These are phyloP conservation scores for Fomitopsis schrenkii DNA, from an alignment of 1,284 basidiomycete genomes.

Conservation along the genomic window DNA sequence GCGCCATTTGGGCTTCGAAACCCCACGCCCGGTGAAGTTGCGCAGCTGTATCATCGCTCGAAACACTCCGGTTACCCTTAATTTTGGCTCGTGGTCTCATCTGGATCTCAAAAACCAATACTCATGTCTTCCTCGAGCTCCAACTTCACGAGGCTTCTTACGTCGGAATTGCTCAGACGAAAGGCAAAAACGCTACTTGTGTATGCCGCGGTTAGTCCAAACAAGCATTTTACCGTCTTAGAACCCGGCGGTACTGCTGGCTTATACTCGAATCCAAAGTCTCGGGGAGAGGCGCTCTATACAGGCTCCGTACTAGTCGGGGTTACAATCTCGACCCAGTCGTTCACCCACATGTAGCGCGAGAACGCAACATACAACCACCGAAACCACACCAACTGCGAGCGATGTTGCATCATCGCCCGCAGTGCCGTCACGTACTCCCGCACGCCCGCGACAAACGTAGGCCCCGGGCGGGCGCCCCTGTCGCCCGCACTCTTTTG, in stretches of 20 bases:
- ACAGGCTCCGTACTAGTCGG: not conserved
- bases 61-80: not conserved
- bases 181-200: not conserved
- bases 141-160: not conserved
- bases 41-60: not conserved
- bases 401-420: slow-evolving; percentile 74
- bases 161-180: not conserved
- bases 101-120: not conserved
- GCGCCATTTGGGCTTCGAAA: not conserved
- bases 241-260: not conserved
- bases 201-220: not conserved
- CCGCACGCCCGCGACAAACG: slow-evolving; percentile 49
- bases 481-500: not conserved
- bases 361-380: slow-evolving; percentile 84
- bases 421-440: slow-evolving; percentile 56
- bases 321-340: slow-evolving; percentile 46
- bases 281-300: not conserved
- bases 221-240: not conserved
- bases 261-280: not conserved
- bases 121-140: not conserved
- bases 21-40: not conserved
- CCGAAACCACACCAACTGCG: slow-evolving; percentile 89
- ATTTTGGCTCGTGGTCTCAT: not conserved
- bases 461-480: slow-evolving; percentile 22
- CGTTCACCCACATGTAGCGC: slow-evolving; percentile 91